Evolutionary conservation across 2,329 filamentous ascomycete genomes (phyloP), one percentile per base, ranked within the genome.

Genomic region (Zasmidium citrigriseum): DNA sequence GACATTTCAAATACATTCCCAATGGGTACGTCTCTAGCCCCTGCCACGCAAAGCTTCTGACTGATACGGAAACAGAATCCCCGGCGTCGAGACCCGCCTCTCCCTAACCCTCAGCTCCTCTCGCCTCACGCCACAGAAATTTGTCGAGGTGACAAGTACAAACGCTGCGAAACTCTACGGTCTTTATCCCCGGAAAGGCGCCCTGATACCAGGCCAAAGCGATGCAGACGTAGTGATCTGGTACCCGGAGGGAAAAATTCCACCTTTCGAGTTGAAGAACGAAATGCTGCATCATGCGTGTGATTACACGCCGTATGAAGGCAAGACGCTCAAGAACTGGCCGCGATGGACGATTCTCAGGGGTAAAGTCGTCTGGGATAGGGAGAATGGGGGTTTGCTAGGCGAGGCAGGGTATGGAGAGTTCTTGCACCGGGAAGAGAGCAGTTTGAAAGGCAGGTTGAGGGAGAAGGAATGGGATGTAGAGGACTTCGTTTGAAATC

Each of bases 271-370:
- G 21, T 59, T 84, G 56, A 81, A 72, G 44, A 85, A 86, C 64
- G 73, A 75, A 7, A 80, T 82, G 74, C 68, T 86, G 54, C 83
- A 86, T 70, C 83, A 86, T 66, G 76, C 82, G 60, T 79, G 83
- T 3, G 83, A 87, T 66, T 85, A 86, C 66, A 85, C 83, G 11
- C 83, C 84, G 0, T 86, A 82, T 63, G 83, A 86, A 66, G 82
- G 83, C 0, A 76, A 73, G 53, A 73, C 60, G 14, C 63, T 86
- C 46, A 76, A 74, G 46, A 81, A 86, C 56, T 86, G 84, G 83
- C 83, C 83, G 11, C 74, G 84, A 14, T 86, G 81, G 63, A 86
- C 83, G 0, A 75, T 86, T 9, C 62, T 86, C 45, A 72, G 84
- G 56, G 84, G 84, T 0, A 72, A 79, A 57, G 76, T 86, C 0